Evolutionary conservation across 2,329 filamentous ascomycete species (phyloP), one percentile per base, ranked within the genome.

Genomic region (Samsoniella hepiali): DNA sequence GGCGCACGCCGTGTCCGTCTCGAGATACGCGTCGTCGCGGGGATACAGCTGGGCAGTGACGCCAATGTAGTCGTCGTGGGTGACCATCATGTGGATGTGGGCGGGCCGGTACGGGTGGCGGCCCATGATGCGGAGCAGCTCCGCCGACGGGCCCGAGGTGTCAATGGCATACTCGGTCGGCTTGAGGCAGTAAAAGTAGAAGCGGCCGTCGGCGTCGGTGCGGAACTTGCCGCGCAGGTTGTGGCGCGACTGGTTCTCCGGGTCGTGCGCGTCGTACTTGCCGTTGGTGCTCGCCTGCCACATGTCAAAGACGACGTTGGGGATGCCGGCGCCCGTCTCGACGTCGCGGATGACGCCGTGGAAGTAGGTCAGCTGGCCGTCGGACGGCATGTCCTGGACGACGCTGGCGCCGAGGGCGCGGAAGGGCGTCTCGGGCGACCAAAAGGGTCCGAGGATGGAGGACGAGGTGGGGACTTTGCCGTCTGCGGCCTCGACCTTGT

Each of bases 151-250:
- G 1, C 57, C 57, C n/a, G 45, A 51, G 3, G 57, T 60, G 34
- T 51, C 45, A 10, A 60, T 51, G 22, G 58, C 34, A 38, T 61
- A 61, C 38, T 42, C 59, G 10, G 59, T 56, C 1, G 89, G 89
- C 76, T 89, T 82, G 72, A 88, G 84, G 81, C 88, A 91, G 83
- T 91, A 91, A 76, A 90, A 88, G 77, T 81, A 83, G 77, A 88
- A 90, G 74, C 87, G 82, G 69, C 89, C 89, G 66, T 91, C 82
- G 69, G 83, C 83, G 74, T 91, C 84, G 67, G 87, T 85, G 69
- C 82, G 83, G 81, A 91, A 91, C 79, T 91, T 91, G 74, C 89
- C 89, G 50, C 89, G 84, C 49, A 91, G 81, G 80, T 92, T 92
- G 82, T 91, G 89, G 72, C 85, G 84, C 57, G 78, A 77, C 80